phyloP scores from a whole-genome alignment of 768 basidiomycete genomes.

The Mycena alexandri region DNA sequence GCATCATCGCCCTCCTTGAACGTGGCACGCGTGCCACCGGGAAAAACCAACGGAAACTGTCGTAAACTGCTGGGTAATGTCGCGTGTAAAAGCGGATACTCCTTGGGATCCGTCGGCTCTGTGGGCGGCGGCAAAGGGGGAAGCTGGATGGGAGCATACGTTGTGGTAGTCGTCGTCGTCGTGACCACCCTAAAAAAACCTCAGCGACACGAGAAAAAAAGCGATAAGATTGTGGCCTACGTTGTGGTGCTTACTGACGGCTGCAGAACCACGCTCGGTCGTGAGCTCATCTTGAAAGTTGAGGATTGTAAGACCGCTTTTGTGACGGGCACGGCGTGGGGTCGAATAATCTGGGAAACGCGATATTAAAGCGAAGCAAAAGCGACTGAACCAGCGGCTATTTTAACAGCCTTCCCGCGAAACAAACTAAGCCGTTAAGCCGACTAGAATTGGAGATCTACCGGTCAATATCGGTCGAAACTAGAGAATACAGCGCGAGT shows the following conservation, averaged over 20 bases:
- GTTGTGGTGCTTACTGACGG: slow-evolving; percentile 90
- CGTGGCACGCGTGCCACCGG: slow-evolving; percentile 83
- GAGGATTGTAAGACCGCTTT: background rate
- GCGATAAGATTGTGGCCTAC: slow-evolving; percentile 57
- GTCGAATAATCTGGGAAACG: slow-evolving; percentile 28
- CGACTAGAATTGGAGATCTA: slow-evolving; percentile 4
- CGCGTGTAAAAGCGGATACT: slow-evolving; percentile 83
- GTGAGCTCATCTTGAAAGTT: slow-evolving; percentile 66
- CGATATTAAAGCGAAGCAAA: slow-evolving; percentile 11
- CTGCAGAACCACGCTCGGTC: slow-evolving; percentile 78
- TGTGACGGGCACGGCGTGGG: background rate
- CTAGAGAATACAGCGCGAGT: background rate
- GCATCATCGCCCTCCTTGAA: slow-evolving; percentile 78
- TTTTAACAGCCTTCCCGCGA: slow-evolving; percentile 1
- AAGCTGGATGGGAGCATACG: slow-evolving; percentile 88
- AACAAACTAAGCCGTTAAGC: slow-evolving; percentile 16
- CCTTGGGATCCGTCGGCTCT: slow-evolving; percentile 82
- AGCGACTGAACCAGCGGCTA: background rate
- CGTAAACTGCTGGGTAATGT: slow-evolving; percentile 80
- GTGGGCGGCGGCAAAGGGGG: slow-evolving; percentile 79
- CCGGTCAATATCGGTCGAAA: background rate
- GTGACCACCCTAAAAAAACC: slow-evolving; percentile 77
- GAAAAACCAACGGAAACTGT: slow-evolving; percentile 83
- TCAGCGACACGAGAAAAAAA: slow-evolving; percentile 42
- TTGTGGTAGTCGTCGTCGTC: slow-evolving; percentile 92